Base-by-base conservation (phyloP, 805 yeast species). In the Pichia paraexigua region DNA sequence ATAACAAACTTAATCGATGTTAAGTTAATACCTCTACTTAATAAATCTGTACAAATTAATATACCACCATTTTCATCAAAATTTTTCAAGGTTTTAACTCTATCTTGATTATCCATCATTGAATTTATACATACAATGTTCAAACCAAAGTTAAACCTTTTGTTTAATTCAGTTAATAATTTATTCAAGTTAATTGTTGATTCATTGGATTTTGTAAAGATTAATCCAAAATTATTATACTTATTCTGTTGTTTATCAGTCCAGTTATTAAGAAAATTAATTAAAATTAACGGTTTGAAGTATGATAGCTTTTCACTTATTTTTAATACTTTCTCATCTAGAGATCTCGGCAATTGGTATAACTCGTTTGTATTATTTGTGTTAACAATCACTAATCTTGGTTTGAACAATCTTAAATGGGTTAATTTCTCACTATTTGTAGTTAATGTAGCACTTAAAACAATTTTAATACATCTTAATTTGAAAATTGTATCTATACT, bases 1-100 rank as follows among this genome's bases (percentile, higher is more conserved):
- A 94, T 71, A 13, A 94, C 97, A 55, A 80, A 78, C 43, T 79
- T 74, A 46, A 94, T 79, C 4, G 80, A 74, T 17, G 76, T 69
- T 44, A 94, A 76, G 68, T 92, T 96, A 47, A 94, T 78, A 71
- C 99, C 99, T 69, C 99, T 82, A n/a, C 97, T 87, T 66, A 94
- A 85, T 59, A 94, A 74, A 69, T 94, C 99, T 0, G 99, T 94
- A 25, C 88, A 90, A 53, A 78, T 83, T 65, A 79, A 72, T 46
- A 80, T 69, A 1, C 76, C 72, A 18, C 81, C 82, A 15, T 57
- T 43, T 2, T 64, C 60, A 15, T 78, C 72, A 61, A 94, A 91
- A 8, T 74, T 74, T 41, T 77, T 73, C 50, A 94, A 71, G 1
- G 83, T 70, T 57, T 78, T 77, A 46, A 73, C 69, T 44, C 94